Evolutionary conservation across 345 rosid genomes (phyloP).

Genomic region (Pelargonium nanum): DNA sequence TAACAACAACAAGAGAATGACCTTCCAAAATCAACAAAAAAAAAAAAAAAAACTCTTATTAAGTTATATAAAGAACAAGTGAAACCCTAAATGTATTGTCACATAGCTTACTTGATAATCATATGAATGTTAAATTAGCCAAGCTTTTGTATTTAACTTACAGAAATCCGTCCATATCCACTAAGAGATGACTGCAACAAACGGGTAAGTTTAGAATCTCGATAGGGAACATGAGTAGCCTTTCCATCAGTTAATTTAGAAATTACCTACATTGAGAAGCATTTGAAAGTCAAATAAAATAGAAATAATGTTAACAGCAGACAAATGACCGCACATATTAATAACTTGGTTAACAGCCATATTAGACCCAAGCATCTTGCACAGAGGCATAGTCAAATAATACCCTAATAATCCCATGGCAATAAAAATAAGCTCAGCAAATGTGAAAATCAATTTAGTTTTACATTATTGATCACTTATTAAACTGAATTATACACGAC

Average conservation of each 20-base stretch:
- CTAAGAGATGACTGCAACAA: slow-evolving; percentile 65
- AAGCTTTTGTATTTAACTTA: slow-evolving; percentile 19
- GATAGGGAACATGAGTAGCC: slow-evolving; percentile 56
- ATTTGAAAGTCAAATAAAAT: not conserved
- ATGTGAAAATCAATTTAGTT: too few species aligned
- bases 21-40: not conserved
- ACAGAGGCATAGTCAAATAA: not conserved
- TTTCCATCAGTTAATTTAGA: slow-evolving; percentile 58
- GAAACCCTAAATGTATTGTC: not conserved
- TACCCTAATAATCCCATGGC: too few species aligned
- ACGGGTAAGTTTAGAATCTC: slow-evolving; percentile 71
- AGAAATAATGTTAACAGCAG: not conserved
- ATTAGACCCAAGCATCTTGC: not conserved
- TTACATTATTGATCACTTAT: too few species aligned
- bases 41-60: not conserved
- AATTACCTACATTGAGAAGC: slow-evolving; percentile 36
- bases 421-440: not conserved
- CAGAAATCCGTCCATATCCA: slow-evolving; percentile 62
- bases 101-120: not conserved
- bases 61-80: not conserved
- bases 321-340: not conserved
- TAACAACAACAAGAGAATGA: too few species aligned
- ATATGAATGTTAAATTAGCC: slow-evolving; percentile 7
- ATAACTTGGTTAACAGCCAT: not conserved
- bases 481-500: not conserved